These are phyloP conservation scores for Leccinum boreale DNA, from an alignment of 768 basidiomycete genomes.

Conservation along the genomic window DNA sequence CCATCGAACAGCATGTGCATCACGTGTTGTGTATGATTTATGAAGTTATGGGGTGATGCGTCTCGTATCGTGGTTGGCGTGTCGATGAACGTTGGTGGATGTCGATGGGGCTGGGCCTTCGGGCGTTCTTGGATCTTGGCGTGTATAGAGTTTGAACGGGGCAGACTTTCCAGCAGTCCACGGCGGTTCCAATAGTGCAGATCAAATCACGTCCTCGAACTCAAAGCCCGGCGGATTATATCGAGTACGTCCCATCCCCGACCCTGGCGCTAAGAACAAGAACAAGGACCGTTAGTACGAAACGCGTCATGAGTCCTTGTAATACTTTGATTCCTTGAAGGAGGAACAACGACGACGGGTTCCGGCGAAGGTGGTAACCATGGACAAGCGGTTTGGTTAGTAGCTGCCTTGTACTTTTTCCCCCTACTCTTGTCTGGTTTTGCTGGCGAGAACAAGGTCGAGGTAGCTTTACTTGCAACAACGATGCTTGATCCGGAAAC, in stretches of 20 bases:
- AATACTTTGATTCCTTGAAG: not conserved
- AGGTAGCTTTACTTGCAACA: too few relatives aligned
- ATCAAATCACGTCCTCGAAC: not conserved
- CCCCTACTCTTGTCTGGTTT: not conserved
- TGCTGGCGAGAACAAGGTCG: not conserved
- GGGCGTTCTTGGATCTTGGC: not conserved
- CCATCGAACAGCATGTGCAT: constrained; percentile 8
- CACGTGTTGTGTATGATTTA: not conserved
- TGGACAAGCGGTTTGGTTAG: not conserved
- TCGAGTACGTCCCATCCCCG: not conserved
- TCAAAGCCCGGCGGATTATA: not conserved
- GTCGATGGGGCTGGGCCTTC: not conserved
- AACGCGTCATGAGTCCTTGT: not conserved
- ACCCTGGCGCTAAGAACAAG: not conserved
- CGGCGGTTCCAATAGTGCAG: not conserved
- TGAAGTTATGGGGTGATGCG: not conserved
- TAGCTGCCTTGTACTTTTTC: not conserved
- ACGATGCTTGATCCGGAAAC: not conserved
- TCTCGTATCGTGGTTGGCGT: not conserved
- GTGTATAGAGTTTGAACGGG: not conserved
- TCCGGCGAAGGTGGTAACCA: not conserved
- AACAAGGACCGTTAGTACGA: not conserved
- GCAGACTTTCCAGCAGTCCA: not conserved
- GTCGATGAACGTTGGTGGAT: not conserved
- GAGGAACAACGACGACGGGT: not conserved